A percentile compares a stretch with the other conserved stretches of the same genome.
These are phyloP conservation scores for Apiospora malaysiana DNA, from an alignment of 2,329 filamentous ascomycete genomes.

Conservation along the genomic window DNA sequence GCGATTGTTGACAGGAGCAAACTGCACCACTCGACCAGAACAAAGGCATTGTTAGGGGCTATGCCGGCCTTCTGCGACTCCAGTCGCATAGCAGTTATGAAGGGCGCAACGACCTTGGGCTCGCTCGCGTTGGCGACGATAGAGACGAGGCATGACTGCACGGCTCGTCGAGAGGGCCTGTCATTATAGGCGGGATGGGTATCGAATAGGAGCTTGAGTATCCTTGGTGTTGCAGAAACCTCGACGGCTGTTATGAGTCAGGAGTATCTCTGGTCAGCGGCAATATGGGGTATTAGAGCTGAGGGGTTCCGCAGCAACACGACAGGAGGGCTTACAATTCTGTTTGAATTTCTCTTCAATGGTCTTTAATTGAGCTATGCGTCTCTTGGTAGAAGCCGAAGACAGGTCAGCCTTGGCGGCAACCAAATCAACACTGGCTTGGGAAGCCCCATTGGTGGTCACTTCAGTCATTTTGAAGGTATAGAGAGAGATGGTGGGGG, in stretches of 20 bases:
- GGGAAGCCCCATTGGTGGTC: constrained; percentile 47
- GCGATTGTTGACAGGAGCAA: constrained; percentile 76
- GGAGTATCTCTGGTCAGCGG: constrained; percentile 22
- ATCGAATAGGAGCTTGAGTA: constrained; percentile 79
- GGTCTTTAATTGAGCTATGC: constrained; percentile 59
- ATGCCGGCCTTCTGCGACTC: constrained; percentile 81
- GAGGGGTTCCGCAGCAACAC: constrained; percentile 24
- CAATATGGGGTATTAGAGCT: constrained; percentile 15
- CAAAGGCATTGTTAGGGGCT: constrained; percentile 81
- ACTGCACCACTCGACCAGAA: constrained; percentile 89
- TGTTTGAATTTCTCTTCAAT: constrained; percentile 63
- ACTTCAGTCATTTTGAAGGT: constrained; percentile 57
- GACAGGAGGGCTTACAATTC: constrained; percentile 52
- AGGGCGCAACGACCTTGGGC: constrained; percentile 63
- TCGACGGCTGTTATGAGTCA: constrained; percentile 48
- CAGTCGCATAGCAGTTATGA: constrained; percentile 70
- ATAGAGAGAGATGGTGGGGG: constrained; percentile 35
- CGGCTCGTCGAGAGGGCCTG: constrained; percentile 80
- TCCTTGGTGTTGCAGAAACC: constrained; percentile 52
- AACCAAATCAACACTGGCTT: constrained; percentile 55
- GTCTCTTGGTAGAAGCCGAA: constrained; percentile 65
- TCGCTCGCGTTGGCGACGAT: constrained; percentile 66
- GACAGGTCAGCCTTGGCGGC: constrained; percentile 57
- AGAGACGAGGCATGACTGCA: constrained; percentile 77
- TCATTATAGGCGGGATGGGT: constrained; percentile 90